Evolutionary conservation across 2,329 filamentous ascomycete genomes (phyloP), one percentile per base, ranked within the genome.

Genomic region (Fusarium concolor): DNA sequence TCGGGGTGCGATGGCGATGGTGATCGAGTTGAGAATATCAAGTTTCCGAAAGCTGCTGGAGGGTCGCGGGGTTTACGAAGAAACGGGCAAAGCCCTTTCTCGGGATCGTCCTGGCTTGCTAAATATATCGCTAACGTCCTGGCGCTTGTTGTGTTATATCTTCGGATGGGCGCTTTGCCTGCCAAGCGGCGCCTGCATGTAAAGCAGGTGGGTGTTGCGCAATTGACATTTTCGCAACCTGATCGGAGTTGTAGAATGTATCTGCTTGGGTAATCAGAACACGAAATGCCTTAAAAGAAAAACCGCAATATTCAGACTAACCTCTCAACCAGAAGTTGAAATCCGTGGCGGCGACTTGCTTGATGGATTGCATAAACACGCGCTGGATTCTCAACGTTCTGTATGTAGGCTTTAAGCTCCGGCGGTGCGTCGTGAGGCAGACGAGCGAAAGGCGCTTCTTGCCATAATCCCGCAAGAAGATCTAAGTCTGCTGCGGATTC

Each of bases 211-310:
- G 92, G 80, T 2, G 89, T 95, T 35, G 83, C 84, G 79, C 94
- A 97, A 51, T 84, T 82, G 53, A 84, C 81, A 67, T 86, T 87
- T 65, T 87, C 88, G 76, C 94, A 97, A 67, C 94, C 94, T 68
- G 92, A 86, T 57, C 93, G 88, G n/a, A 97, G 87, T 79, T 97
- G 94, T 33, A 87, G 83, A 49, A 94, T 89, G 75, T 92, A 96
- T 73, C 92, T 95, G 67, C 26, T 54, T 33, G 9, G 61, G 59
- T 11, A n/a, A 67, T 70, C 49, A 74, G 61, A 39, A 35, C 51
- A 28, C 11, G n/a, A 33, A 2, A 17, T 18, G 18, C 42, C 2
- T 10, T 9, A 38, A 17, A n/a, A 7, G 33, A 17, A n/a, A 20
- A 2, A n/a, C 65, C 18, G 10, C 22, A 12, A 18, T 20, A 18